Conservation (phyloP, 2,329 filamentous ascomycete genomes). For the Fonsecaea erecta region DNA sequence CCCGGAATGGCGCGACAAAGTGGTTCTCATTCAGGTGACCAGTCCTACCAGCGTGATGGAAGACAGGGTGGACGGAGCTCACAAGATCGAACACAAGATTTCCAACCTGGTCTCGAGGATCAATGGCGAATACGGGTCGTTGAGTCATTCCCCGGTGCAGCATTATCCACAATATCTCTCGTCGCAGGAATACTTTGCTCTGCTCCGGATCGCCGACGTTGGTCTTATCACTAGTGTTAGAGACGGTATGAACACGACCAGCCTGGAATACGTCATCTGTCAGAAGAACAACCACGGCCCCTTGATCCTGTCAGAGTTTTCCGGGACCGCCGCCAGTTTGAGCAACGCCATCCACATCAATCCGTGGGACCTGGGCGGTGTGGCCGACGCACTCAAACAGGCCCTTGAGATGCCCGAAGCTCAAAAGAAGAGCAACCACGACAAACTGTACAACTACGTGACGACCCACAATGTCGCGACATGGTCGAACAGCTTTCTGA, state of each 20-base stretch:
- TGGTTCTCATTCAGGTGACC: constrained; percentile 93
- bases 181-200: constrained; percentile 89
- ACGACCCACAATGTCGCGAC: constrained; percentile 81
- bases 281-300: constrained; percentile 86
- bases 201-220: constrained; percentile 88
- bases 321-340: constrained; percentile 85
- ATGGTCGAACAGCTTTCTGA: constrained; percentile 82
- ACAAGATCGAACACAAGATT: constrained; percentile 84
- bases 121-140: constrained; percentile 85
- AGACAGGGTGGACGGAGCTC: constrained; percentile 74
- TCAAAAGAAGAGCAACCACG: constrained; percentile 70
- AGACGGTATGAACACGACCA: constrained; percentile 98
- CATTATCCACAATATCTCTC: constrained; percentile 93
- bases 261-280: constrained; percentile 90
- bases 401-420: constrained; percentile 76
- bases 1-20: constrained; percentile 88
- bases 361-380: constrained; percentile 86
- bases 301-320: constrained; percentile 94
- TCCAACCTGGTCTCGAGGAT: constrained; percentile 89
- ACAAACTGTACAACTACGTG: constrained; percentile 79
- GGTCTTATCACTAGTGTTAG: constrained; percentile 93
- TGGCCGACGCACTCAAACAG: constrained; percentile 79
- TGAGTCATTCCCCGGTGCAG: constrained; percentile 88
- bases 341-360: constrained; percentile 92
- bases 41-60: constrained; percentile 82